Evolutionary conservation across 129 eudicot species (phyloP).

Genomic region (Glebionis coronaria): DNA sequence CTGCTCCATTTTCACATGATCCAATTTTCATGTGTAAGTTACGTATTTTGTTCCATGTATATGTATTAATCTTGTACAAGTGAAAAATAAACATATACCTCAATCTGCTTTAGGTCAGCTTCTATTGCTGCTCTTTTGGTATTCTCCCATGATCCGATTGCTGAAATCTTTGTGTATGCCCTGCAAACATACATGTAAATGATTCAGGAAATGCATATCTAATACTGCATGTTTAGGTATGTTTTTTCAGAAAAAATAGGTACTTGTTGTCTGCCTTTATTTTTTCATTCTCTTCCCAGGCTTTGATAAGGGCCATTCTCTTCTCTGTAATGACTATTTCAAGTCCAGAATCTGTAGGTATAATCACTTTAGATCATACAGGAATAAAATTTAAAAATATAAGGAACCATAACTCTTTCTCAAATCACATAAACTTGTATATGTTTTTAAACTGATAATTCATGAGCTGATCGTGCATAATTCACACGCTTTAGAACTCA

Average conservation of each 20-base stretch:
- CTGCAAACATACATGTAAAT: constrained; percentile 27
- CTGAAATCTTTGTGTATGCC: constrained; percentile 54
- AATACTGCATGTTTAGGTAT: not conserved
- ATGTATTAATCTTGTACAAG: not conserved
- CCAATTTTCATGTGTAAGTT: not conserved
- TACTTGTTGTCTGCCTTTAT: constrained; percentile 68
- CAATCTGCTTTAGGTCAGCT: constrained; percentile 52
- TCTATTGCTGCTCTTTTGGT: constrained; percentile 52
- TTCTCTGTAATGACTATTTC: constrained; percentile 51
- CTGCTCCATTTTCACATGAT: constrained; percentile 27
- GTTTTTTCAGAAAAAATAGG: not conserved
- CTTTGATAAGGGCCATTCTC: constrained; percentile 57
- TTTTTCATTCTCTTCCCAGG: constrained; percentile 82
- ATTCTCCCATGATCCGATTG: constrained; percentile 72
- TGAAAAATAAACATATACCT: constrained; percentile 36
- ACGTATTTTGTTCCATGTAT: constrained; percentile 10
- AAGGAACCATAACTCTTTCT: not conserved
- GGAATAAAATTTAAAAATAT: not conserved
- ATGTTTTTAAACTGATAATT: not conserved
- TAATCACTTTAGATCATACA: not conserved
- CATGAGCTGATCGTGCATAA: not conserved
- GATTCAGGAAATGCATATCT: not conserved
- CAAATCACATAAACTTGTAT: no score
- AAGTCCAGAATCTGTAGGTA: constrained; percentile 39
- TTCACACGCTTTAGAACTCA: not conserved